Evolutionary conservation across 768 basidiomycete genomes (phyloP).

Genomic region (Infundibulicybe gibba): DNA sequence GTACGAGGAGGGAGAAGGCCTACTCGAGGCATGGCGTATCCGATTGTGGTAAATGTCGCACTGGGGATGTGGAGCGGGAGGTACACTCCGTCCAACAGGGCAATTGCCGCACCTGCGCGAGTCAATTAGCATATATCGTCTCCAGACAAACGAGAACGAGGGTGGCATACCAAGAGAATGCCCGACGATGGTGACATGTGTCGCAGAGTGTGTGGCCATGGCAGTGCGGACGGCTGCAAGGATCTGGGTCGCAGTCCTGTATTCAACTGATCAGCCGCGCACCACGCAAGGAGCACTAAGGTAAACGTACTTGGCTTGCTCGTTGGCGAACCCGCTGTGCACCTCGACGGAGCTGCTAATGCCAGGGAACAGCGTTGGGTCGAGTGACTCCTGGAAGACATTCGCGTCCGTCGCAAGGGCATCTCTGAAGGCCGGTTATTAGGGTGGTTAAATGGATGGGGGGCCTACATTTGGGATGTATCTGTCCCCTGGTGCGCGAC

Average conservation of each 20-base stretch:
- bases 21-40: conserved; percentile 43
- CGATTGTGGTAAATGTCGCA: conserved; percentile 28
- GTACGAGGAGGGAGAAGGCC: conserved; percentile 12
- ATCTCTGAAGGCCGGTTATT: neutral
- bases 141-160: neutral
- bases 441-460: neutral
- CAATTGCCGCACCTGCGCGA: conserved; percentile 42
- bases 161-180: conserved; percentile 35
- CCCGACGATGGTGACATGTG: conserved; percentile 39
- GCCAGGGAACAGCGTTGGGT: conserved; percentile 30
- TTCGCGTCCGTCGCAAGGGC: neutral
- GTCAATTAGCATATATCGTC: too few species aligned
- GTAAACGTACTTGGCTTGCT: conserved; percentile 32
- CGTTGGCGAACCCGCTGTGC: conserved; percentile 40
- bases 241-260: conserved; percentile 39
- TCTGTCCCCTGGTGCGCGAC: conserved; percentile 43
- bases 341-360: conserved; percentile 33
- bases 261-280: neutral
- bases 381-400: neutral
- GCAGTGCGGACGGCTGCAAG: conserved; percentile 36
- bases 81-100: conserved; percentile 54
- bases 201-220: conserved; percentile 30
- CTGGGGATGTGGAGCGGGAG: conserved; percentile 46
- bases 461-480: conserved; percentile 26
- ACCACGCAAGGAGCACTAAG: neutral